Percentiles rank a stretch among this genome's conserved stretches.
phyloP scores from a whole-genome alignment of 352 stramenopile species.

The Pythium aquatile region DNA sequence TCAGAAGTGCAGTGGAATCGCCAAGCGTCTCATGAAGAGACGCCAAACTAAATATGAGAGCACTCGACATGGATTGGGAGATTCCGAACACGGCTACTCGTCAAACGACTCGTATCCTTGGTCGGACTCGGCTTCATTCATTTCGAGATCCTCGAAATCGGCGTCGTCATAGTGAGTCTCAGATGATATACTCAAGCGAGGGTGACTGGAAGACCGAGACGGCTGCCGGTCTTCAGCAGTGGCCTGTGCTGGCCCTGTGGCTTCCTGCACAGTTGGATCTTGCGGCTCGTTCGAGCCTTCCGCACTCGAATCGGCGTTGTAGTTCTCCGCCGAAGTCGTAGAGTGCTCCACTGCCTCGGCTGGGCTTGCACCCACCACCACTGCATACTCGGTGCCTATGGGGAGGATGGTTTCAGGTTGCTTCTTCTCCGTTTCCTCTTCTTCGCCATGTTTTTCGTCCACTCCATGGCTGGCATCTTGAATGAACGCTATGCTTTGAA shows the following conservation, averaged over 20 bases:
- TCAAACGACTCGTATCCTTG: constrained; percentile 23
- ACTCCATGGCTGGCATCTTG: neutral
- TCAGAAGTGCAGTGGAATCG: neutral
- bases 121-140: constrained; percentile 19
- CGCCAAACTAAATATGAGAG: constrained; percentile 10
- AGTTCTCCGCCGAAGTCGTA: neutral
- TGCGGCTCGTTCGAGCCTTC: neutral
- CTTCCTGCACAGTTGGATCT: neutral
- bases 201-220: neutral
- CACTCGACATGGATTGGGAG: neutral
- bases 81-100: neutral
- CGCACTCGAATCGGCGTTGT: neutral
- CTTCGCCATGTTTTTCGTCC: too few species aligned
- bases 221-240: neutral
- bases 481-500: neutral
- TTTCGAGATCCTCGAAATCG: constrained; percentile 17
- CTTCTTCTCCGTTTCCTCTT: too few species aligned
- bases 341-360: neutral
- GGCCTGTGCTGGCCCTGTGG: neutral
- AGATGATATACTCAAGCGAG: constrained; percentile 7
- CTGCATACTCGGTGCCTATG: too few species aligned
- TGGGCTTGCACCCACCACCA: neutral
- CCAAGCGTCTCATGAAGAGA: neutral
- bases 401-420: neutral
- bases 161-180: constrained; percentile 7